phyloP scores from a whole-genome alignment of 2,329 filamentous ascomycete species.

The Fusarium verticillioides region DNA sequence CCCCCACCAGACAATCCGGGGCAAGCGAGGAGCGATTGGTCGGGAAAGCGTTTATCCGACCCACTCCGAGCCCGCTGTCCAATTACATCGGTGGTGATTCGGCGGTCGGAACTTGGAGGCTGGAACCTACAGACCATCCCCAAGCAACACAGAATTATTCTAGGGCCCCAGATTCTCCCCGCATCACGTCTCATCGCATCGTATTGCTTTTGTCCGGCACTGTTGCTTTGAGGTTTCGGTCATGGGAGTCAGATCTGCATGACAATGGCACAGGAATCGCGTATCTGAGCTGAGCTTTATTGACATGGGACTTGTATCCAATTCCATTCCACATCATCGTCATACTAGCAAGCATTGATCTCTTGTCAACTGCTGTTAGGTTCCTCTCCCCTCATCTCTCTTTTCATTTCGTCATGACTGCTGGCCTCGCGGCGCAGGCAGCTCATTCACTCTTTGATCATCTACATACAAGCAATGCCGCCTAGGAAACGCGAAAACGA shows the following conservation, averaged over 20 bases:
- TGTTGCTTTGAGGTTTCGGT: conserved; percentile 10
- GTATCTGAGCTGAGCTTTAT: conserved; percentile 22
- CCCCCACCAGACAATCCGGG: conserved; percentile 33
- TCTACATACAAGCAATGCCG: conserved; percentile 50
- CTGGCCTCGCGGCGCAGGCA: conserved; percentile 38
- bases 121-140: conserved; percentile 28
- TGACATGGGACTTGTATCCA: conserved; percentile 38
- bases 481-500: conserved; percentile 51
- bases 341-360: conserved; percentile 26
- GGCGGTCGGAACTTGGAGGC: conserved; percentile 16
- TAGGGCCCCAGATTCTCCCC: conserved; percentile 44
- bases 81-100: conserved; percentile 33
- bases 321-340: conserved; percentile 1
- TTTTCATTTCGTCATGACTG: conserved; percentile 39
- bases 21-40: conserved; percentile 24
- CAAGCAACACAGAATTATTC: conserved; percentile 35
- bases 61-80: conserved; percentile 4
- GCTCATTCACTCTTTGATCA: conserved; percentile 25
- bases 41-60: conserved; percentile 43
- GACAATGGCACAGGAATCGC: conserved; percentile 30
- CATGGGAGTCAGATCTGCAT: conserved; percentile 14
- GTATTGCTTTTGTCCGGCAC: background rate
- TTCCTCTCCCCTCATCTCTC: background rate
- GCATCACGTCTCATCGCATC: conserved; percentile 13
- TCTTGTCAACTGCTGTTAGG: background rate